A percentile compares a stretch with the other conserved stretches of the same genome.
Conservation (phyloP, 805 yeast species). For the Pichia nanzhaoensis region DNA sequence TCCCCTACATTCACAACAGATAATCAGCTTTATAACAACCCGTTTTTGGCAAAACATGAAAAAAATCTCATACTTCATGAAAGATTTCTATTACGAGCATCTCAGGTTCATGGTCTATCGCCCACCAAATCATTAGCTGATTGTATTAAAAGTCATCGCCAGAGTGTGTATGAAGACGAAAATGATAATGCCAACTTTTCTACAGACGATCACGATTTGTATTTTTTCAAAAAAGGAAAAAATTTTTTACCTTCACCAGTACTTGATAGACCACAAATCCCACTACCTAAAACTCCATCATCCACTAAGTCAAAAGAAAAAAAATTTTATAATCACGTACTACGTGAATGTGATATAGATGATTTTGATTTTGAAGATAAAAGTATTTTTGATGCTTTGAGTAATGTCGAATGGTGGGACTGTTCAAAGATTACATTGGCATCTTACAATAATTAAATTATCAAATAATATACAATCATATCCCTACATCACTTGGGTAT, state of each 20-base stretch:
- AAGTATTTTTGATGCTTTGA: slow-evolving; percentile 11
- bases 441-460: slow-evolving; percentile 1
- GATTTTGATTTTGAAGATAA: slow-evolving; percentile 6
- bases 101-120: slow-evolving; percentile 2
- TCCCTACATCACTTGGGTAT: slow-evolving; percentile 2
- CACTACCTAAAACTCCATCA: background rate
- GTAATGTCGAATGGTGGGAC: slow-evolving; percentile 11
- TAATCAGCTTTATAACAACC: background rate
- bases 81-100: slow-evolving; percentile 1
- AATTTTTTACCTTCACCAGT: background rate
- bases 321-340: too few relatives aligned
- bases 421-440: slow-evolving; percentile 7
- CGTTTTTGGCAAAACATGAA: background rate
- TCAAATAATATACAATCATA: background rate
- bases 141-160: background rate
- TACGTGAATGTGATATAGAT: background rate
- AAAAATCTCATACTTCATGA: background rate
- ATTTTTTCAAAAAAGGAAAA: background rate
- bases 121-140: background rate
- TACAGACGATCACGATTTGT: background rate
- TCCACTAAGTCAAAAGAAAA: background rate
- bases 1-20: background rate
- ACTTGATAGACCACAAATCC: background rate
- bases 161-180: background rate
- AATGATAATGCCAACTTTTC: background rate